phyloP scores from a whole-genome alignment of 2,329 filamentous ascomycete genomes.

The Aspergillus sp. region DNA sequence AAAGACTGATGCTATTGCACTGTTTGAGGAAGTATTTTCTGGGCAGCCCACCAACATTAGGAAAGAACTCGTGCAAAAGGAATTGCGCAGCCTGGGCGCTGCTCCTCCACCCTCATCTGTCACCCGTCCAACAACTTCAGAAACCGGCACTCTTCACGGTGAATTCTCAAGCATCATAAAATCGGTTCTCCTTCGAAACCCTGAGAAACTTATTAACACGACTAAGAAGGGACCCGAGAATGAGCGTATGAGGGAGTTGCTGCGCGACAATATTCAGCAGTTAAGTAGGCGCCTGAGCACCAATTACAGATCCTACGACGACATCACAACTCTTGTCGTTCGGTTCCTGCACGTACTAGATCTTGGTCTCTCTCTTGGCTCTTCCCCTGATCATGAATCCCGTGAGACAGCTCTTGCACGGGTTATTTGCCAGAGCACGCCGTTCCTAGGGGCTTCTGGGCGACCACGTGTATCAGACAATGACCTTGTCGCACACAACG shows the following conservation, averaged over 20 bases:
- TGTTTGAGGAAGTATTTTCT: conserved; percentile 67
- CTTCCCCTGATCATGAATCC: conserved; percentile 18
- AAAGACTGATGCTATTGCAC: conserved; percentile 60
- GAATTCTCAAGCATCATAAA: conserved; percentile 79
- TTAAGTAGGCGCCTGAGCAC: conserved; percentile 69
- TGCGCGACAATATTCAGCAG: conserved; percentile 62
- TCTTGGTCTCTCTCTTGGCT: conserved; percentile 68
- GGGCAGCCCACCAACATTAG: conserved; percentile 69
- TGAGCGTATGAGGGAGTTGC: conserved; percentile 37
- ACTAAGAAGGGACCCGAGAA: conserved; percentile 17
- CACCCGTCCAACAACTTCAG: conserved; percentile 68
- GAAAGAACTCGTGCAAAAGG: conserved; percentile 60
- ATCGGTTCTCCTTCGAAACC: conserved; percentile 51
- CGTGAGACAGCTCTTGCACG: conserved; percentile 23
- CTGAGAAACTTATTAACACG: conserved; percentile 28
- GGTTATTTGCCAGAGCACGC: conserved; percentile 36
- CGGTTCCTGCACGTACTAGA: conserved; percentile 78
- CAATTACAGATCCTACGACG: conserved; percentile 77
- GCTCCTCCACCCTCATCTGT: conserved; percentile 67
- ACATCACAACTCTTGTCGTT: conserved; percentile 75
- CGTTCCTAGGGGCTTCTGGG: conserved; percentile 36
- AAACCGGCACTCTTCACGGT: conserved; percentile 71
- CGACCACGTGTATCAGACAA: conserved; percentile 20
- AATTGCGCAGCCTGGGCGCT: conserved; percentile 64
- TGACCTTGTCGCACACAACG: conserved; percentile 4